Conservation (phyloP, 1,284 basidiomycete species). For the Phellinidium pouzarii region DNA sequence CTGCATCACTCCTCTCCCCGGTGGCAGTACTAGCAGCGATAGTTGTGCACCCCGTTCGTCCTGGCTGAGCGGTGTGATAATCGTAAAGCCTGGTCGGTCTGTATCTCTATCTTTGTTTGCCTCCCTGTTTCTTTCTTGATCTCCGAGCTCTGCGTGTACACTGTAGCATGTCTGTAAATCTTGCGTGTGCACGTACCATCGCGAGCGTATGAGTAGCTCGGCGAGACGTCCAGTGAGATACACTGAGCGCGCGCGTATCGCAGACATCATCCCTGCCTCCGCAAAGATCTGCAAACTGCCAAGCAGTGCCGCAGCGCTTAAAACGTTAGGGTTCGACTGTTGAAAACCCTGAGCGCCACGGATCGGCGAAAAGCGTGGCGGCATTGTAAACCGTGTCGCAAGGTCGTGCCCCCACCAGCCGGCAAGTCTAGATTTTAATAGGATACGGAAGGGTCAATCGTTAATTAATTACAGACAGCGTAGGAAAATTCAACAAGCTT, state of each 20-base stretch:
- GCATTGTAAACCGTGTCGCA: conserved; percentile 88
- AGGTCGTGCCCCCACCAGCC: conserved; percentile 98
- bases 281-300: conserved; percentile 80
- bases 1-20: conserved; percentile 61
- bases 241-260: conserved; percentile 64
- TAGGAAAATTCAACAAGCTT: background rate
- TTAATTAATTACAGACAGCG: background rate
- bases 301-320: conserved; percentile 74
- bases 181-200: conserved; percentile 49
- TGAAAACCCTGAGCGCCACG: conserved; percentile 92
- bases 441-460: too few relatives aligned
- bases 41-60: conserved; percentile 78
- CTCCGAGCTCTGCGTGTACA: background rate
- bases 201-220: conserved; percentile 50
- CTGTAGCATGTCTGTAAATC: conserved; percentile 33
- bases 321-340: conserved; percentile 86
- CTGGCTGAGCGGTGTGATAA: conserved; percentile 74
- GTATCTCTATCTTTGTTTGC: conserved; percentile 1
- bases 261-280: conserved; percentile 65
- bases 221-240: conserved; percentile 71
- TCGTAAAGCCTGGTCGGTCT: conserved; percentile 66
- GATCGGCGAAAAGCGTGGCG: conserved; percentile 74
- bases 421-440: conserved; percentile 52
- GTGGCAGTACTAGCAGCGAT: conserved; percentile 72
- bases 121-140: too few relatives aligned